phyloP scores from a whole-genome alignment of 352 stramenopile genomes.

The Pythium aristosporum region DNA sequence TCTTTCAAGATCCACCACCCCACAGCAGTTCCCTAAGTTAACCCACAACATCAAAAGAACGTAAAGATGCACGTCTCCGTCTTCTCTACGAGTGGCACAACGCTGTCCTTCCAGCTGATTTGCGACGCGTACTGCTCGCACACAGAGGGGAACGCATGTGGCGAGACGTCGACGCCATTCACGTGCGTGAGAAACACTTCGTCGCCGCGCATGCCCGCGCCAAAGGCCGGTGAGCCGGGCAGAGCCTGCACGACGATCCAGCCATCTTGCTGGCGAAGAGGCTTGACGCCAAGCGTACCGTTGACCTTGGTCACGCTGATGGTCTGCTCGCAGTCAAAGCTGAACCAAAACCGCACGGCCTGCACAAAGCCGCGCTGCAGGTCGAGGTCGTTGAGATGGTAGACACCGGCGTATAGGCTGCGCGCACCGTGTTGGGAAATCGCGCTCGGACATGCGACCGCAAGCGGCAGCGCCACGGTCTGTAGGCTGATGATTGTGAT shows the following conservation, averaged over 20 bases:
- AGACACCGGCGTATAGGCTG: constrained; percentile 66
- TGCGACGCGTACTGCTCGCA: constrained; percentile 29
- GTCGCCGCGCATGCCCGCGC: constrained; percentile 69
- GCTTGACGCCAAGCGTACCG: constrained; percentile 63
- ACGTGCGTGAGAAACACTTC: constrained; percentile 82
- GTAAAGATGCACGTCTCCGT: constrained; percentile 79
- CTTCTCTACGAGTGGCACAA: constrained; percentile 72
- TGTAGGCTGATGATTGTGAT: constrained; percentile 75
- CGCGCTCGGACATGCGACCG: constrained; percentile 56
- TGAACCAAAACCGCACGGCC: constrained; percentile 74
- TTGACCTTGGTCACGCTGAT: constrained; percentile 79
- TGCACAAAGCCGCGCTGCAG: constrained; percentile 62
- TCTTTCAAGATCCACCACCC: constrained; percentile 7
- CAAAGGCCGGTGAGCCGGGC: constrained; percentile 57
- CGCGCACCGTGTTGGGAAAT: constrained; percentile 60
- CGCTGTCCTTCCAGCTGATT: constrained; percentile 70
- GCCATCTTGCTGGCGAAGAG: constrained; percentile 69
- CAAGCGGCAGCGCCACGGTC: constrained; percentile 55
- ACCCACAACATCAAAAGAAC: constrained; percentile 46
- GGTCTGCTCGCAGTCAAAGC: constrained; percentile 77
- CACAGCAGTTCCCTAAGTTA: constrained; percentile 3
- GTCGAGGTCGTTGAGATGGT: constrained; percentile 49
- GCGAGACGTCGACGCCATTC: constrained; percentile 77
- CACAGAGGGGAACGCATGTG: constrained; percentile 63
- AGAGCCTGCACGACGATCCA: constrained; percentile 77